Evolutionary conservation across 2,329 filamentous ascomycete genomes (phyloP).

Genomic region (Colletotrichum acutatum): DNA sequence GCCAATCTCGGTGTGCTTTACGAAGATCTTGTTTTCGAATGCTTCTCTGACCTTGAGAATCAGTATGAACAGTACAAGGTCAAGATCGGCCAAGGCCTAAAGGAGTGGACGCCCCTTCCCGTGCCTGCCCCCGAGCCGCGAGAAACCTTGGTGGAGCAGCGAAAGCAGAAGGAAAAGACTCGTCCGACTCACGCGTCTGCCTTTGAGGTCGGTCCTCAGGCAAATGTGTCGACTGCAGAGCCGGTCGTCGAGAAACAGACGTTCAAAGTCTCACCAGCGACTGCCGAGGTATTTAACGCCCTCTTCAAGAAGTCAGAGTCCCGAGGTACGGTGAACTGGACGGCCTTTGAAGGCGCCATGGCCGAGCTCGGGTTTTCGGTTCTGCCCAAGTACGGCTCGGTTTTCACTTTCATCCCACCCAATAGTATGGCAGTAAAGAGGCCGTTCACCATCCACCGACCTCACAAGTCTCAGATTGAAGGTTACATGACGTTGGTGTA

Average conservation of each 20-base stretch:
- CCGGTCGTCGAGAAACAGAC: neutral
- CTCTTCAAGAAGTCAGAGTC: slow-evolving; percentile 46
- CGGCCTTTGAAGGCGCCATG: slow-evolving; percentile 53
- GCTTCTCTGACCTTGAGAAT: slow-evolving; percentile 45
- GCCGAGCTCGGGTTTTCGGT: slow-evolving; percentile 53
- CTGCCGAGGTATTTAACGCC: slow-evolving; percentile 49
- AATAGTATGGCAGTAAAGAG: slow-evolving; percentile 39
- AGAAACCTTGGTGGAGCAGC: slow-evolving; percentile 45
- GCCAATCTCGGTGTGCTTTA: slow-evolving; percentile 56
- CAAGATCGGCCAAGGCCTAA: neutral
- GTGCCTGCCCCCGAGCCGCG: slow-evolving; percentile 34
- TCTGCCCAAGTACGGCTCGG: slow-evolving; percentile 52
- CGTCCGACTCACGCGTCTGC: slow-evolving; percentile 49
- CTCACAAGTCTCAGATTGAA: slow-evolving; percentile 49
- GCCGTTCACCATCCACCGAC: slow-evolving; percentile 50
- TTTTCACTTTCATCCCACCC: slow-evolving; percentile 52
- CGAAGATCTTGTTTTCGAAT: slow-evolving; percentile 53
- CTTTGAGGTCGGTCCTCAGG: slow-evolving; percentile 43
- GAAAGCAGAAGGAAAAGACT: slow-evolving; percentile 56
- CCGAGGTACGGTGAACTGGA: slow-evolving; percentile 48
- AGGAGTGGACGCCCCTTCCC: slow-evolving; percentile 36
- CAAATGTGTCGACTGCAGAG: neutral
- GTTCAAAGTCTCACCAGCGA: slow-evolving; percentile 51
- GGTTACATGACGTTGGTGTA: slow-evolving; percentile 43
- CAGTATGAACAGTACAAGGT: slow-evolving; percentile 42